Base-by-base conservation (phyloP, 108 stramenopile species). In the Craspedostauros australis region DNA sequence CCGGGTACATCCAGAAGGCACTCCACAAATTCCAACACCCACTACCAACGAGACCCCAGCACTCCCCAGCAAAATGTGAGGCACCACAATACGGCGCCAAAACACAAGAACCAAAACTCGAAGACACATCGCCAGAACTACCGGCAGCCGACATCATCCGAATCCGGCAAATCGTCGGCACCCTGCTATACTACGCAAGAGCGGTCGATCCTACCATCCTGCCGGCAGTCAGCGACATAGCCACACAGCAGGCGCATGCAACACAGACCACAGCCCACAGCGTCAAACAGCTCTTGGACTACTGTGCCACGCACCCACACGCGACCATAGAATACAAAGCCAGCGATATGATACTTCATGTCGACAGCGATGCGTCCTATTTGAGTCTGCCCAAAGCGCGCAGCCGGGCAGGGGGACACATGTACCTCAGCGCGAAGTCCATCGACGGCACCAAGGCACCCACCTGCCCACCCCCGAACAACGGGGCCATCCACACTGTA, bases 271-370 rank as follows among this genome's bases (percentile, higher is more conserved):
- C n/a, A n/a, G n/a, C n/a, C n/a, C n/a, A n/a, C n/a, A n/a, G n/a
- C n/a, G n/a, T n/a, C n/a, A n/a, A n/a, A n/a, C 53, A 63, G 32
- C 56, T 79, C 12, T 50, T 79, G n/a, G 63, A 79, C 29, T 75
- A 79, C 37, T 30, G 34, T 3, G 70, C 76, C 32, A 56, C 72
- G 9, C 57, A 78, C 50, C 72, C 68, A n/a, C 32, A 71, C 33
- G 70, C 73, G 38, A 66, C 42, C 2, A 14, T 72, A 12, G 59
- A 66, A n/a, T 75, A 61, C 41, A 20, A 41, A 9, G 32, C 37
- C 48, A 68, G 68, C 30, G 71, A 70, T 39, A 72, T 77, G 76
- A 3, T 55, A 9, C 63, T 73, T 0, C 22, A 31, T 15, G 52
- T 72, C 56, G 39, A 70, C 20, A 38, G 30, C 37, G 60, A 75